Percentiles rank a stretch among this genome's conserved stretches.
Conservation (phyloP, 257 asterid species). For the Sherardia arvensis region DNA sequence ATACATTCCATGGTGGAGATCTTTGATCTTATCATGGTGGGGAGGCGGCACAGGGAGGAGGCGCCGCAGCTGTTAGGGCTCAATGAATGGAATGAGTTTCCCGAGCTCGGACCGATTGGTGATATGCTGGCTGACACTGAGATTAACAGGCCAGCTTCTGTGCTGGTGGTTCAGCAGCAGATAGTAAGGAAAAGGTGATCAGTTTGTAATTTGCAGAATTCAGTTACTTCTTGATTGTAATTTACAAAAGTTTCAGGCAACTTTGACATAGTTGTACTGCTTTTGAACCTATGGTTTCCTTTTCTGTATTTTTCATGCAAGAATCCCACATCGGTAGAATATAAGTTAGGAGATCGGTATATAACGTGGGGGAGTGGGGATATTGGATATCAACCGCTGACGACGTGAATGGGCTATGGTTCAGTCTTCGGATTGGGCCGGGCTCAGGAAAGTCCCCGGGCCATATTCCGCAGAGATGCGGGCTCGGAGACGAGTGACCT, state of each 20-base stretch:
- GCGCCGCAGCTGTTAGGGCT: slow-evolving; percentile 59
- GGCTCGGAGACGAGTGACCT: slow-evolving; percentile 5
- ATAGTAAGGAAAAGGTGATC: slow-evolving; percentile 11
- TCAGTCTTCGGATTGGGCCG: not conserved
- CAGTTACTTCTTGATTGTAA: not conserved
- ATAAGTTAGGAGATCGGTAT: not conserved
- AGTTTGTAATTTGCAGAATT: not conserved
- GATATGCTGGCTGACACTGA: slow-evolving; percentile 79
- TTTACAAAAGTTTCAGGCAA: not conserved
- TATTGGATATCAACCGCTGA: not conserved
- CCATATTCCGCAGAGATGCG: slow-evolving; percentile 6
- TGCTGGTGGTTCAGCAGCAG: slow-evolving; percentile 75
- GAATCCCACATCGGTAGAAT: not conserved
- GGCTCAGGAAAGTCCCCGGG: slow-evolving; percentile 8
- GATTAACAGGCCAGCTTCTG: slow-evolving; percentile 48
- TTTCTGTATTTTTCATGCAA: not conserved
- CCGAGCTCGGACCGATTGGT: slow-evolving; percentile 77
- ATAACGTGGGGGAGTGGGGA: not conserved
- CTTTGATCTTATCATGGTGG: slow-evolving; percentile 71
- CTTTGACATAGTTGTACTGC: not conserved
- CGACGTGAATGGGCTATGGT: slow-evolving; percentile 1
- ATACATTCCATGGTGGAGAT: slow-evolving; percentile 62
- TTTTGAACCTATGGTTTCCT: not conserved
- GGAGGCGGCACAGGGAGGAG: slow-evolving; percentile 64
- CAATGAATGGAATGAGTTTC: slow-evolving; percentile 73